Evolutionary conservation across 2,329 filamentous ascomycete species (phyloP), one percentile per base, ranked within the genome.

Genomic region (Geoglossum cookeanum): DNA sequence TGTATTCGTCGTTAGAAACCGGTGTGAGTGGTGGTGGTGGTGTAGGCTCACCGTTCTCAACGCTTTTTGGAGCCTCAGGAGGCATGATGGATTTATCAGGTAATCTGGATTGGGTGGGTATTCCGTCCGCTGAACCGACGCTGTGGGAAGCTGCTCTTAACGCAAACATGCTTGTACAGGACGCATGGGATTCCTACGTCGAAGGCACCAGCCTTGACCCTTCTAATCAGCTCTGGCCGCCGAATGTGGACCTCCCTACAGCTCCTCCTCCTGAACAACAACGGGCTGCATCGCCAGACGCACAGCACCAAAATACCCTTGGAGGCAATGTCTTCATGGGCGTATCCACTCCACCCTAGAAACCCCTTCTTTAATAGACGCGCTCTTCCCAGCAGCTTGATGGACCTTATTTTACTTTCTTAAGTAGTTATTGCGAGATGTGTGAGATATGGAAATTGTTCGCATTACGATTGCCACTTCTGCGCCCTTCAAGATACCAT

Each of bases 161-260:
- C 29, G 32, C 45, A 32, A 47, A 63, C 68, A 59, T 48, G 47
- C 45, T 57, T 55, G 52, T 33, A 61, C 61, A 83, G 80, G 78
- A 83, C 60, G 79, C 80, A 32, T 85, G 81, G 81, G 82, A 85
- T 64, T 78, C 75, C 5, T 85, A 84, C 62, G 78, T 85, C 53
- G 81, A 84, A 65, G 79, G 78, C 56, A 73, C 78, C 4, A 73
- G 63, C 42, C 65, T 72, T 58, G 71, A 74, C 54, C 63, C 68
- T n/a, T 30, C n/a, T 1, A 64, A 48, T 32, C 51, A 57, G 53
- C 39, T 58, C 22, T 58, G 56, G 56, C 44, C 56, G 4, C 15
- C 42, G 17, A 45, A 11, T 29, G 17, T 58, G 33, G 56, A 58
- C 32, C 32, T 57, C 5, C 45, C 45, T 7, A 15, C 29, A 11